These are phyloP conservation scores for Saccharomyces hybrid DNA, from an alignment of 1,139 yeast genomes.

Conservation along the genomic window DNA sequence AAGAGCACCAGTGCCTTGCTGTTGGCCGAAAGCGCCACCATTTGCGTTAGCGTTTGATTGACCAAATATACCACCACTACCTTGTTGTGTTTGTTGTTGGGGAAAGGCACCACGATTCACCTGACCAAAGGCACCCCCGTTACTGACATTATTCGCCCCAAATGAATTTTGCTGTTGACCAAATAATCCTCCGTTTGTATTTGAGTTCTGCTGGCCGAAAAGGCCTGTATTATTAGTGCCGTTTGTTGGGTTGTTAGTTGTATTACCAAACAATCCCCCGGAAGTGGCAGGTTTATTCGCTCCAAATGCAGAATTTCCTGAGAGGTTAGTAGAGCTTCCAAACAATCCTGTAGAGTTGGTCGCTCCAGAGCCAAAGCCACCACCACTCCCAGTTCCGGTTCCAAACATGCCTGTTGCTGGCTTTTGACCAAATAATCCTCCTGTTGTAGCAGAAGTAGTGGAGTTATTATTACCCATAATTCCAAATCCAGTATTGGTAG, in stretches of 20 bases:
- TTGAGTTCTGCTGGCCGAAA: constrained; percentile 25
- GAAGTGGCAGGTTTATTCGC: constrained; percentile 10
- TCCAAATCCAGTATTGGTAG: constrained; percentile 17
- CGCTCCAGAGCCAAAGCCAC: constrained; percentile 36
- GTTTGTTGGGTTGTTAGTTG: constrained; percentile 3
- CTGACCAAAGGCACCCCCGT: constrained; percentile 7
- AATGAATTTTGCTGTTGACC: constrained; percentile 20
- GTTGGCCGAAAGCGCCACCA: constrained; percentile 14
- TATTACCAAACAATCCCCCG: constrained; percentile 34
- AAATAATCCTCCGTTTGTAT: constrained; percentile 2
- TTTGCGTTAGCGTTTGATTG: constrained; percentile 15
- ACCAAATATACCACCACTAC: constrained; percentile 17
- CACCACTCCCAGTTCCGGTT: constrained; percentile 18
- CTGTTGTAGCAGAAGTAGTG: constrained; percentile 14
- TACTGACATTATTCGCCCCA: constrained; percentile 6
- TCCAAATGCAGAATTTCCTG: constrained; percentile 2
- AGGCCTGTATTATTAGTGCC: constrained; percentile 26
- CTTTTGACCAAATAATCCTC: constrained; percentile 30
- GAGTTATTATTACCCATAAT: constrained; percentile 15
- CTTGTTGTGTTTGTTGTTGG: constrained; percentile 3
- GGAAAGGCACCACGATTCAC: constrained; percentile 32
- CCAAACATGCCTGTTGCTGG: constrained; percentile 8
- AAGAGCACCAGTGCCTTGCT: constrained; percentile 18
- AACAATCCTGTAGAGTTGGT: constrained; percentile 19
- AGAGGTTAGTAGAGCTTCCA: constrained; percentile 1